Percentiles rank a stretch among this genome's conserved stretches.
These are phyloP conservation scores for Digitaria exilis DNA, from an alignment of 202 grass and related monocot genomes.

Conservation along the genomic window DNA sequence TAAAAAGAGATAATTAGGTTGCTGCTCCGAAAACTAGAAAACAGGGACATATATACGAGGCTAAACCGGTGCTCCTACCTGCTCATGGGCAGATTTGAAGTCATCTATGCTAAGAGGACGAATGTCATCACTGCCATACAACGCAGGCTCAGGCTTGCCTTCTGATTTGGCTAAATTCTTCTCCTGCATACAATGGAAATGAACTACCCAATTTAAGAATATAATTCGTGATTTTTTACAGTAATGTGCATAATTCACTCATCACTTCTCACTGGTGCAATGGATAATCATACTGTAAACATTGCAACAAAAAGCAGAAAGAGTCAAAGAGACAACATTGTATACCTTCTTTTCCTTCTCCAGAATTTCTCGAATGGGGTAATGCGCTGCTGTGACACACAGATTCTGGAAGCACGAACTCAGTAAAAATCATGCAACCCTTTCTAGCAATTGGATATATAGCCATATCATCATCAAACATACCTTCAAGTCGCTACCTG, in stretches of 20 bases:
- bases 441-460: constrained; percentile 12
- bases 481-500: constrained; percentile 99
- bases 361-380: constrained; percentile 93
- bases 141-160: constrained; percentile 68
- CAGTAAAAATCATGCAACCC: constrained; percentile 7
- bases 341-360: constrained; percentile 99
- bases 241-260: background rate
- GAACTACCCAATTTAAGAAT: background rate
- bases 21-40: background rate
- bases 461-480: constrained; percentile 28
- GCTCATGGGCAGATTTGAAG: constrained; percentile 98
- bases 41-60: background rate
- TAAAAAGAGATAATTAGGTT: constrained; percentile 25
- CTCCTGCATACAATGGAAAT: constrained; percentile 58
- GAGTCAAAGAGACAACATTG: constrained; percentile 17
- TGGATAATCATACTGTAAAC: background rate
- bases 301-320: background rate
- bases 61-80: constrained; percentile 50
- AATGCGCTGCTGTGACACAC: constrained; percentile 93
- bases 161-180: constrained; percentile 68
- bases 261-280: background rate
- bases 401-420: constrained; percentile 74
- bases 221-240: background rate
- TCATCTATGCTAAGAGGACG: constrained; percentile 86
- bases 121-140: constrained; percentile 85